Base-by-base conservation (phyloP, 768 basidiomycete species). In the Austroboletus festivus region DNA sequence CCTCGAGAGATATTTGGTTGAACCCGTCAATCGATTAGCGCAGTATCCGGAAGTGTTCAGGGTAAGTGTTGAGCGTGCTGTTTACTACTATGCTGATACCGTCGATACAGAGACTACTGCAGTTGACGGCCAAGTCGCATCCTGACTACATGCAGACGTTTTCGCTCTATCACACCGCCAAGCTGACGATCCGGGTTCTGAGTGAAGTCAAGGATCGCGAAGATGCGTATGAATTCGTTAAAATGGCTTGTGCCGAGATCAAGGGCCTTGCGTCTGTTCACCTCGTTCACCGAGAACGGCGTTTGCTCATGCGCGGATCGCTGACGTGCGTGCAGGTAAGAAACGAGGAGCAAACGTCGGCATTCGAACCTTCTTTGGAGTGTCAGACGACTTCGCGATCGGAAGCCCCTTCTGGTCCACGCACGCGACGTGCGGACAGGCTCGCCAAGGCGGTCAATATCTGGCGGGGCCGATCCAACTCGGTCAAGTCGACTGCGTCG, bases 121-220 rank as follows among this genome's bases (percentile, higher is more conserved):
- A 85, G 43, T 58, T 77, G 22, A 94, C 93, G 1, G 83, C 89
- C 0, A 78, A 79, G 46, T 67, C 65, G 3, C 89, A 93, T 61
- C 73, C 77, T 10, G 88, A 90, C 56, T 83, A 89, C 59, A 61
- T 90, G 30, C 70, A 83, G 2, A 83, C 85, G 0, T 72, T 86
- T 43, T 83, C 79, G 15, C 75, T 82, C 51, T 69, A 84, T 20
- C 79, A 83, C 51, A 78, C 83, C 3, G 85, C 82, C 16, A 82
- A 88, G 50, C 69, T 83, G 53, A 77, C 85, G 37, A 82, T 94
- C 50, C 79, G 81, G 22, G 84, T 86, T 3, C 79, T 96, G 69
- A 82, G 83, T 34, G 91, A 92, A 58, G 90, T 94, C 53, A 93
- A 93, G 60, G 68, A 77, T 11, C 79, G 89, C 18, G 92, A 94